Evolutionary conservation across 768 basidiomycete species (phyloP), one percentile per base, ranked within the genome.

Genomic region (Mycena galericulata): DNA sequence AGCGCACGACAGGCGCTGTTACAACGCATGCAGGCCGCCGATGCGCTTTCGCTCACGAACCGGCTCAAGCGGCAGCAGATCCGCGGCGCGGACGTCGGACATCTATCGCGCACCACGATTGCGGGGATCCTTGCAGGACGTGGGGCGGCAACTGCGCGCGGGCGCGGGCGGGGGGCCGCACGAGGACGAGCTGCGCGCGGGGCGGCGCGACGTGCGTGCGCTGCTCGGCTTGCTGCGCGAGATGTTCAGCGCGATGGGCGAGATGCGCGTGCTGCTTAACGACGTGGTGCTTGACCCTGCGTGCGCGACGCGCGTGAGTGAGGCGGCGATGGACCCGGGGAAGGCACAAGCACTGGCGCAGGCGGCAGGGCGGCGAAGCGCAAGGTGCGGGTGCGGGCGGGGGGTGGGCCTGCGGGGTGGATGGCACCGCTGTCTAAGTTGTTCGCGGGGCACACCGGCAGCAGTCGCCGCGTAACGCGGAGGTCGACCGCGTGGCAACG

Each of bases 1-100:
- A 76, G 68, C 82, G 84, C 32, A 84, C 96, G 65, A 82, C 85
- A n/a, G 29, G 88, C 62, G 50, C 53, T 71, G 22, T 43, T 71
- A 38, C 70, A 71, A 40, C 62, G 89, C 38, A 80, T 94, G 61
- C 81, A 84, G 45, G 83, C 92, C 69, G 91, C 96, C 1, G 97
- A 99, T 72, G 91, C 97, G 2, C 84, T 92, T 24, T 96, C 95
- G 2, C 83, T 99, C 45, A 95, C 94, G 34, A 93, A 93, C 70
- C 90, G 98, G 29, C 83, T 99, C 29, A 97, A 95, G 79, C 91
- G 96, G 62, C 97, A 98, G 72, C 89, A 96, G 73, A 85, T 99
- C 22, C 88, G 88, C 65, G 92, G 92, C 26, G 92, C 95, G 11
- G 96, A 98, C 72, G 87, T 98, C 32, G 88, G 89, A 32, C 92